A percentile compares a stretch with the other conserved stretches of the same genome.
Conservation (phyloP, 306 rosid species). For the Senna tora region DNA sequence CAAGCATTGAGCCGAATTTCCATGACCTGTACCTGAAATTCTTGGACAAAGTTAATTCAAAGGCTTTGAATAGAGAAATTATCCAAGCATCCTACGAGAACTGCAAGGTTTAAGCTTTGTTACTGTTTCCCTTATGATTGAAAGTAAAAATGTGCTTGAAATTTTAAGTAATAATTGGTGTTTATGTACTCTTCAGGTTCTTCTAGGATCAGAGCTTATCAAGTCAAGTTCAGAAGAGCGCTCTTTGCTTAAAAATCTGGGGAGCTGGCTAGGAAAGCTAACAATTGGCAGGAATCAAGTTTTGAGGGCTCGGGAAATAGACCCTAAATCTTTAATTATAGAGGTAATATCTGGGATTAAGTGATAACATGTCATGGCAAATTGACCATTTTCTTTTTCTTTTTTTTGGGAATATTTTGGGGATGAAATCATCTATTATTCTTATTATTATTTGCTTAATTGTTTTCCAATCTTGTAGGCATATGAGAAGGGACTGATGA, state of each 20-base stretch:
- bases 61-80: slow-evolving; percentile 83
- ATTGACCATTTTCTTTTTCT: slow-evolving; percentile 20
- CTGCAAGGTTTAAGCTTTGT: slow-evolving; percentile 77
- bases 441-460: neutral
- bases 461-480: slow-evolving; percentile 59
- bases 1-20: slow-evolving; percentile 97
- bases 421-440: no score
- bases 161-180: slow-evolving; percentile 16
- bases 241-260: slow-evolving; percentile 90
- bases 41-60: slow-evolving; percentile 83
- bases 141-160: neutral
- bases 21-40: slow-evolving; percentile 94
- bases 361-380: neutral
- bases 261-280: slow-evolving; percentile 99
- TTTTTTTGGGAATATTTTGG: neutral
- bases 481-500: slow-evolving; percentile 99
- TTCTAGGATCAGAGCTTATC: slow-evolving; percentile 92
- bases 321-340: slow-evolving; percentile 94
- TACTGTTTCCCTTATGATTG: slow-evolving; percentile 25
- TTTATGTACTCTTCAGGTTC: slow-evolving; percentile 66
- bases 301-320: slow-evolving; percentile 93
- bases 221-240: slow-evolving; percentile 99
- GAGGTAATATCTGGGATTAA: slow-evolving; percentile 58
- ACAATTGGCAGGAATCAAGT: slow-evolving; percentile 98
- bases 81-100: slow-evolving; percentile 89